Conservation (phyloP, 257 asterid genomes). For the Scutellaria baicalensis region DNA sequence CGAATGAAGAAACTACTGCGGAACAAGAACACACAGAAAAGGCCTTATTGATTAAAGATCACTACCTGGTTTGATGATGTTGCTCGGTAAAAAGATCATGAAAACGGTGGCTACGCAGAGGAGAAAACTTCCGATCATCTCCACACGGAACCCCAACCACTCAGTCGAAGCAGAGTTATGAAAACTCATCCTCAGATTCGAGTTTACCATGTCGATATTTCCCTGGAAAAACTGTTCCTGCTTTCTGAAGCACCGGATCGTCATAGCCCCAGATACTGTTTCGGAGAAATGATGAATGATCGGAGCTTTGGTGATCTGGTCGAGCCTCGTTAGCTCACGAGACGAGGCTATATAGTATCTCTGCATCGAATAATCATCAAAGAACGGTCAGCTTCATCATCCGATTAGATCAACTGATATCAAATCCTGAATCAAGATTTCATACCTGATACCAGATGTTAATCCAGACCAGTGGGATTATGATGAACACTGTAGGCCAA, state of each 20-base stretch:
- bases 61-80: slow-evolving; percentile 53
- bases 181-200: slow-evolving; percentile 51
- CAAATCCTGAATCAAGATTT: background rate
- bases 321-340: slow-evolving; percentile 69
- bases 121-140: slow-evolving; percentile 54
- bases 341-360: slow-evolving; percentile 54
- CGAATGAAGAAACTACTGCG: no score
- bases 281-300: slow-evolving; percentile 77
- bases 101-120: slow-evolving; percentile 43
- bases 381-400: background rate
- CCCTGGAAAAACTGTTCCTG: slow-evolving; percentile 41
- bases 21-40: background rate
- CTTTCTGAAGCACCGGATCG: slow-evolving; percentile 58
- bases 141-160: slow-evolving; percentile 81
- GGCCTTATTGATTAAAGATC: background rate
- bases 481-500: slow-evolving; percentile 57
- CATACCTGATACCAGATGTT: slow-evolving; percentile 70
- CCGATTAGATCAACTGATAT: background rate
- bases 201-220: slow-evolving; percentile 44
- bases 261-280: slow-evolving; percentile 57
- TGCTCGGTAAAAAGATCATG: slow-evolving; percentile 51
- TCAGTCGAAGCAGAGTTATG: slow-evolving; percentile 64
- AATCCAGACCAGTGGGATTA: slow-evolving; percentile 58
- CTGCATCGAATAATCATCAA: slow-evolving; percentile 20
- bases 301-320: slow-evolving; percentile 62